These are phyloP conservation scores for Intubia oerlemansii DNA, from an alignment of 2,329 filamentous ascomycete species.

Conservation along the genomic window DNA sequence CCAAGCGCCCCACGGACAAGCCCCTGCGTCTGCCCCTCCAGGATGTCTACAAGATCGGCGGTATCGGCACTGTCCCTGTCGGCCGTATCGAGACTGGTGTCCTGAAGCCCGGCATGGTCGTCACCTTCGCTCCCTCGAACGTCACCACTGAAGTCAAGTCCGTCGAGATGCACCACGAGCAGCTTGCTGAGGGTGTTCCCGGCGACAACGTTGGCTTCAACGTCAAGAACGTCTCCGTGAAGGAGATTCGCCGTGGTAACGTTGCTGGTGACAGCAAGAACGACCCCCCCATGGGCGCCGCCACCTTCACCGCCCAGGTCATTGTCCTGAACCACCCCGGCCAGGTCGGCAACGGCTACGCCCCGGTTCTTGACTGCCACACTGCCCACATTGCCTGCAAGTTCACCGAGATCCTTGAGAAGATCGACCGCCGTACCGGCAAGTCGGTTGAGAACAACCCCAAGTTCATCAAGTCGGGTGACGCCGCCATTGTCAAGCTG, in stretches of 20 bases:
- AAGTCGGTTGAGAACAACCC: slow-evolving; percentile 81
- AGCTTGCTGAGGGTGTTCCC: slow-evolving; percentile 82
- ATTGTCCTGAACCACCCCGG: slow-evolving; percentile 99
- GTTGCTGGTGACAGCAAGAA: slow-evolving; percentile 99
- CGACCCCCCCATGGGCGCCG: slow-evolving; percentile 75
- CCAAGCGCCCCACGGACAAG: slow-evolving; percentile 91
- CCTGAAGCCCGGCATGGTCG: slow-evolving; percentile 82
- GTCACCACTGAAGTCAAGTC: slow-evolving; percentile 99
- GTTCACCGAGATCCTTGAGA: slow-evolving; percentile 97
- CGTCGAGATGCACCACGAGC: slow-evolving; percentile 99
- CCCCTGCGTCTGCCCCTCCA: slow-evolving; percentile 98
- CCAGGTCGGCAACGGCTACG: slow-evolving; percentile 98
- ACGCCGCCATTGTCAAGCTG: slow-evolving; percentile 99
- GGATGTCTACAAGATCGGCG: slow-evolving; percentile 99
- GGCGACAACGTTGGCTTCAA: slow-evolving; percentile 99
- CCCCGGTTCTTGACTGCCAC: slow-evolving; percentile 98
- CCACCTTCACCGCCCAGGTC: slow-evolving; percentile 98
- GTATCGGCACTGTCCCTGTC: slow-evolving; percentile 99
- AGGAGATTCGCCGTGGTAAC: slow-evolving; percentile 99
- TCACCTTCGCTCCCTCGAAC: slow-evolving; percentile 95
- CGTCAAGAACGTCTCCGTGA: slow-evolving; percentile 99
- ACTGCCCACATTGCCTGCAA: slow-evolving; percentile 99
- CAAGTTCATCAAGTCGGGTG: slow-evolving; percentile 99
- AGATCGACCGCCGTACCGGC: slow-evolving; percentile 99
- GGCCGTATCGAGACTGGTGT: slow-evolving; percentile 99